phyloP scores from a whole-genome alignment of 768 basidiomycete genomes.

The Leccinum subgranulosum region DNA sequence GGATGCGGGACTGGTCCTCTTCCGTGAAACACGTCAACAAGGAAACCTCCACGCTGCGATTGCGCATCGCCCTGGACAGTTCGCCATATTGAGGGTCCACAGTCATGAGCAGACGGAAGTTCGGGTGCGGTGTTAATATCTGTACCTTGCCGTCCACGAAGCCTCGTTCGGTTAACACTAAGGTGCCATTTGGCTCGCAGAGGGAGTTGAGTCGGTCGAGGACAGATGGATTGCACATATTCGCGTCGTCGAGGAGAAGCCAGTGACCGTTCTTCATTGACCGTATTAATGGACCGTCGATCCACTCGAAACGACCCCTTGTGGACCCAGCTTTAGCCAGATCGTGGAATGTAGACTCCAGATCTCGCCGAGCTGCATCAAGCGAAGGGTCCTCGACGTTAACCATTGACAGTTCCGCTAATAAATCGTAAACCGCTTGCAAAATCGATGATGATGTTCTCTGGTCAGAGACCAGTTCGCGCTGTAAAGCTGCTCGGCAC shows the following conservation, averaged over 20 bases:
- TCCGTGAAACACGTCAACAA: conserved; percentile 36
- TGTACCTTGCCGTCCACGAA: conserved; percentile 74
- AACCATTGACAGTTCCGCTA: conserved; percentile 27
- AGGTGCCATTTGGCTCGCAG: conserved; percentile 79
- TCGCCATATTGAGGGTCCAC: conserved; percentile 91
- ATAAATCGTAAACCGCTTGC: conserved; percentile 22
- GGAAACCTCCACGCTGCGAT: conserved; percentile 87
- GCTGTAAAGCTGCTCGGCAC: conserved; percentile 11
- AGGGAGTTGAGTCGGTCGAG: conserved; percentile 95
- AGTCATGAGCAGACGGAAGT: conserved; percentile 92
- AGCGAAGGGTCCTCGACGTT: conserved; percentile 10
- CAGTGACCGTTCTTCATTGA: conserved; percentile 88
- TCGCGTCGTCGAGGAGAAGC: conserved; percentile 89
- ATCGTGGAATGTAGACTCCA: conserved; percentile 22
- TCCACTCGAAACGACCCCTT: conserved; percentile 81
- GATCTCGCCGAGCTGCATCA: conserved; percentile 5
- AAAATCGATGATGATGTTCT: conserved; percentile 22
- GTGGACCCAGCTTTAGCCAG: conserved; percentile 24
- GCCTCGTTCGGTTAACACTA: conserved; percentile 90
- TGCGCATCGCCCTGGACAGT: conserved; percentile 96
- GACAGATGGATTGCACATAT: conserved; percentile 92
- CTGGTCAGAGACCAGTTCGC: conserved; percentile 13
- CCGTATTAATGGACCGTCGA: conserved; percentile 85
- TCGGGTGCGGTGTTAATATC: conserved; percentile 74
- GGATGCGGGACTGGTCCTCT: conserved; percentile 48